Percentiles rank a stretch among this genome's conserved stretches.
These are phyloP conservation scores for Spathaspora arborariae DNA, from an alignment of 805 yeast genomes.

Conservation along the genomic window DNA sequence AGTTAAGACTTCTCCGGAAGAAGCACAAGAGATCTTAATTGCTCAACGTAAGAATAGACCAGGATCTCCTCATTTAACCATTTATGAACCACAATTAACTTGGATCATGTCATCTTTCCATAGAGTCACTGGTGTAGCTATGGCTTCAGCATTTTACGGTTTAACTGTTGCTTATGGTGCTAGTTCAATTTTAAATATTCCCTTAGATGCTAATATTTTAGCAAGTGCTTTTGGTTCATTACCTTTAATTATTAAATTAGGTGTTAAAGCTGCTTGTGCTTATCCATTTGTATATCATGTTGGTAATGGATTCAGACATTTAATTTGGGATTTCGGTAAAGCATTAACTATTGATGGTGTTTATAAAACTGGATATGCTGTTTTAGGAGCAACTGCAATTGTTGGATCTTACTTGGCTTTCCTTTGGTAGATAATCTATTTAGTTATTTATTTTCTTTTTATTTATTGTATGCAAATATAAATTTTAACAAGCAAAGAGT, in stretches of 20 bases:
- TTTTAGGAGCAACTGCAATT: constrained; percentile 59
- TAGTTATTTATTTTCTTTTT: constrained; percentile 2
- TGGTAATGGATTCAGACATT: constrained; percentile 86
- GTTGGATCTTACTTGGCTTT: constrained; percentile 58
- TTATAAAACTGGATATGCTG: constrained; percentile 85
- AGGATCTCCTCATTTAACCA: constrained; percentile 81
- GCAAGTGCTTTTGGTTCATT: constrained; percentile 56
- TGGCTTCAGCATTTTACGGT: constrained; percentile 77
- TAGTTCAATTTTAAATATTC: constrained; percentile 51
- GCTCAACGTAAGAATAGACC: constrained; percentile 89
- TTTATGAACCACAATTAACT: constrained; percentile 89
- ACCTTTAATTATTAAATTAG: constrained; percentile 59
- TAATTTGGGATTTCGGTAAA: constrained; percentile 87
- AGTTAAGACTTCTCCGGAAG: constrained; percentile 49
- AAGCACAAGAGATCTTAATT: constrained; percentile 66
- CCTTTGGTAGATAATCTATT: constrained; percentile 19
- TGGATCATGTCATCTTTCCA: constrained; percentile 77
- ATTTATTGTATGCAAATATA: constrained; percentile 1
- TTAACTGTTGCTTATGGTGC: constrained; percentile 74
- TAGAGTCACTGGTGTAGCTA: constrained; percentile 81
- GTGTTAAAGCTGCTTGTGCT: constrained; percentile 66
- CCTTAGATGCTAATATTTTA: constrained; percentile 53
- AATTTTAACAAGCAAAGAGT: too few species aligned
- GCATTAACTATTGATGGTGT: constrained; percentile 83
- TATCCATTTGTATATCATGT: constrained; percentile 86